Evolutionary conservation across 2,329 filamentous ascomycete genomes (phyloP).

Genomic region (Aspergillus felis): DNA sequence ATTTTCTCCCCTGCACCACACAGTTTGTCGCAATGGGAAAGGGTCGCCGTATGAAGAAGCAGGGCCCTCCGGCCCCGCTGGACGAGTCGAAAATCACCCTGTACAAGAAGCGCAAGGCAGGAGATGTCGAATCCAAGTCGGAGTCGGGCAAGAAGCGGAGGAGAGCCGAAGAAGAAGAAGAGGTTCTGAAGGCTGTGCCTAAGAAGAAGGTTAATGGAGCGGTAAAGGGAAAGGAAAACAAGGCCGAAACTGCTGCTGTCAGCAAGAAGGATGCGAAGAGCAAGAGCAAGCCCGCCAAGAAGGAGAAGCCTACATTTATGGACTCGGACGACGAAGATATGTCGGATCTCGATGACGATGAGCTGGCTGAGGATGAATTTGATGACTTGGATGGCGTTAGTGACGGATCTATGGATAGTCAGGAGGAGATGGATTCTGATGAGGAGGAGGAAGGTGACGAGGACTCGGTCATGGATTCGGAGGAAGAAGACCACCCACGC

Average conservation of each 20-base stretch:
- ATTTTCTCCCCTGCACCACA: slow-evolving; percentile 9
- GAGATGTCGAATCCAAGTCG: slow-evolving; percentile 56
- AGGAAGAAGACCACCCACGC: slow-evolving; percentile 55
- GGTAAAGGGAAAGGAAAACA: slow-evolving; percentile 32
- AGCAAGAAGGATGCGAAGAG: slow-evolving; percentile 27
- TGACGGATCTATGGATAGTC: slow-evolving; percentile 46
- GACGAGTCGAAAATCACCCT: slow-evolving; percentile 63
- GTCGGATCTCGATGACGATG: slow-evolving; percentile 35
- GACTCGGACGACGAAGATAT: slow-evolving; percentile 36
- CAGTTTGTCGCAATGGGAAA: slow-evolving; percentile 65
- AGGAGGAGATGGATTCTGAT: slow-evolving; percentile 49
- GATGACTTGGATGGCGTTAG: slow-evolving; percentile 41
- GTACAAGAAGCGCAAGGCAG: slow-evolving; percentile 78
- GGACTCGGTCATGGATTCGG: slow-evolving; percentile 65
- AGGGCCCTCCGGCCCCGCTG: slow-evolving; percentile 78
- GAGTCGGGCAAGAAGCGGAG: slow-evolving; percentile 64
- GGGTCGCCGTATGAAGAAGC: slow-evolving; percentile 92
- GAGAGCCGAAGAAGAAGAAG: slow-evolving; percentile 44
- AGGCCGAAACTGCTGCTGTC: slow-evolving; percentile 19
- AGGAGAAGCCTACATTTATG: slow-evolving; percentile 25
- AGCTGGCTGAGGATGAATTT: slow-evolving; percentile 45
- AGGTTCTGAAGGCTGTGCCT: slow-evolving; percentile 33
- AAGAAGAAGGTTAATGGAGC: slow-evolving; percentile 41
- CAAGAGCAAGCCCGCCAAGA: slow-evolving; percentile 22
- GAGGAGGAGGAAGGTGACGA: slow-evolving; percentile 58